phyloP scores from a whole-genome alignment of 139 green algal species.

The Gonium pectorale region DNA sequence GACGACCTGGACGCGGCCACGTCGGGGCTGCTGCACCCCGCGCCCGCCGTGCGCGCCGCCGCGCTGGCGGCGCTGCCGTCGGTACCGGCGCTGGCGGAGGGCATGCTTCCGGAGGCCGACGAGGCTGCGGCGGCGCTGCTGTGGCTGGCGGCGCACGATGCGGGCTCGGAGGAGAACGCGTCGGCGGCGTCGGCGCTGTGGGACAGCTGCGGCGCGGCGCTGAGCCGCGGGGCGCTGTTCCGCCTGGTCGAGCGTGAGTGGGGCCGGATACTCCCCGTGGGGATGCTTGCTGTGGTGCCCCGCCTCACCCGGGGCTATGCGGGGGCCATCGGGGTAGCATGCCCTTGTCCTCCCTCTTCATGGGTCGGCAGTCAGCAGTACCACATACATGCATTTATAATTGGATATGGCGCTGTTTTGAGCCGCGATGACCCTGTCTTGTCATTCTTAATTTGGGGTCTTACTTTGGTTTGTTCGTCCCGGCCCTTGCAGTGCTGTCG shows the following conservation, averaged over 20 bases:
- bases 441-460: too few relatives aligned
- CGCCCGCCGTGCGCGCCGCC: constrained; percentile 68
- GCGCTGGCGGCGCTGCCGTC: constrained; percentile 72
- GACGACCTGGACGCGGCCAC: constrained; percentile 72
- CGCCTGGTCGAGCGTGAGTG: constrained; percentile 11
- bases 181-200: constrained; percentile 66
- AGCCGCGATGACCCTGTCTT: too few relatives aligned
- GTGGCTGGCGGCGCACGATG: constrained; percentile 72
- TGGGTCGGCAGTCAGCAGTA: too few relatives aligned
- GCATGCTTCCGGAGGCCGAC: constrained; percentile 40
- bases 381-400: too few relatives aligned
- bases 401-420: too few relatives aligned
- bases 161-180: constrained; percentile 67
- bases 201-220: constrained; percentile 41
- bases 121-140: constrained; percentile 56
- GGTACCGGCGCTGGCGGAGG: constrained; percentile 64
- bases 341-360: too few relatives aligned
- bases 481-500: constrained; percentile 3
- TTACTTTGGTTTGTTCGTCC: too few relatives aligned
- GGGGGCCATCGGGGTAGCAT: too few relatives aligned
- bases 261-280: too few relatives aligned
- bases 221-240: background rate
- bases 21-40: constrained; percentile 57
- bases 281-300: too few relatives aligned
- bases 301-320: too few relatives aligned